Evolutionary conservation across 208 protist genomes (phyloP).

Genomic region (Leishmania aethiopica): DNA sequence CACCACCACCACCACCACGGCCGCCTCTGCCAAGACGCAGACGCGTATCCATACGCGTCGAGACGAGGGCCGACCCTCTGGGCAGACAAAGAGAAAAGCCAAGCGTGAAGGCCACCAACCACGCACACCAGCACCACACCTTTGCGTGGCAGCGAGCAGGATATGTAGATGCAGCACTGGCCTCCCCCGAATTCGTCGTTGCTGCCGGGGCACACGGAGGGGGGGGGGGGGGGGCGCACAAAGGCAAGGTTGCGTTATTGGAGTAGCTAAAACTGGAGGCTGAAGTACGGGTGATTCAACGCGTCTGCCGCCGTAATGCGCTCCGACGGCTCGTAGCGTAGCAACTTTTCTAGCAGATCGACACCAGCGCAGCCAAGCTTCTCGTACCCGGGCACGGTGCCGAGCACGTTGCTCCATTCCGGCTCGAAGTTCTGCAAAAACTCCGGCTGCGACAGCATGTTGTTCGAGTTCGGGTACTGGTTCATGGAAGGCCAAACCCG

Average conservation of each 20-base stretch:
- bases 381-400: constrained; percentile 42
- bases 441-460: constrained; percentile 77
- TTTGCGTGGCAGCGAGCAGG: not conserved
- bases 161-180: not conserved
- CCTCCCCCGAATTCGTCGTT: not conserved
- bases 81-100: constrained; percentile 10
- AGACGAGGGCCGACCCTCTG: not conserved
- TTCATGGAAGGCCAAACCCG: constrained; percentile 92
- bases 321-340: constrained; percentile 76
- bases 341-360: constrained; percentile 66
- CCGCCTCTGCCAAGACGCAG: not conserved
- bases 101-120: not conserved
- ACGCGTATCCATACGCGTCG: too few species aligned
- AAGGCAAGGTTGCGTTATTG: not conserved
- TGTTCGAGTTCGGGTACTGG: constrained; percentile 78
- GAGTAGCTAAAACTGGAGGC: constrained; percentile 45
- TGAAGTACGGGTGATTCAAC: constrained; percentile 87
- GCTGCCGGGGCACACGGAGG: not conserved
- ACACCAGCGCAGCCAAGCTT: constrained; percentile 70
- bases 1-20: too few species aligned
- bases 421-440: constrained; percentile 63
- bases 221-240: too few species aligned
- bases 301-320: constrained; percentile 82
- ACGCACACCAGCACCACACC: not conserved
- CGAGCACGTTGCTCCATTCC: constrained; percentile 56